A percentile compares a stretch with the other conserved stretches of the same genome.
phyloP scores from a whole-genome alignment of 163 green algal species.

The Coccomyxa subellipsoidea region DNA sequence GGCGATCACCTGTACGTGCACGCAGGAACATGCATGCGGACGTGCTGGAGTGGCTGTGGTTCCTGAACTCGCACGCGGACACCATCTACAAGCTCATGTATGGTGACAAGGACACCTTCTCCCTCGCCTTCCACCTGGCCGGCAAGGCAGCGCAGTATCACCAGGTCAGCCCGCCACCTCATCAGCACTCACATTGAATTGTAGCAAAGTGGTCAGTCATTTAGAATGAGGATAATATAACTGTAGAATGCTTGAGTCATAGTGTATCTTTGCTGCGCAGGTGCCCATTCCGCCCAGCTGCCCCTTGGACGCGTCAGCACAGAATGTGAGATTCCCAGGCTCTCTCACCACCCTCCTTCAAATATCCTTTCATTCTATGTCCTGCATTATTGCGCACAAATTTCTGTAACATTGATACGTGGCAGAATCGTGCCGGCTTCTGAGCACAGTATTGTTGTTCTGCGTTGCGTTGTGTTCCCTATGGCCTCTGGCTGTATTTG shows the following conservation, averaged over 20 bases:
- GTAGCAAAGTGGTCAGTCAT: too few relatives aligned
- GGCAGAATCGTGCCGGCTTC: too few relatives aligned
- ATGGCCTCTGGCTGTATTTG: too few relatives aligned
- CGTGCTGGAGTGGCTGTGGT: constrained; percentile 50
- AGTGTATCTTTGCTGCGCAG: not conserved
- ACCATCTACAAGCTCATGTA: constrained; percentile 36
- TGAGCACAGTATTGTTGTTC: too few relatives aligned
- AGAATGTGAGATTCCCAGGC: not conserved
- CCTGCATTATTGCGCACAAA: too few relatives aligned
- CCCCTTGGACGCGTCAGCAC: not conserved
- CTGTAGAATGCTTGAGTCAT: not conserved
- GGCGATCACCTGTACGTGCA: not conserved
- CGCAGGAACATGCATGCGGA: constrained; percentile 33
- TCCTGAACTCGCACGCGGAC: constrained; percentile 40
- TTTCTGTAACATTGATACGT: too few relatives aligned
- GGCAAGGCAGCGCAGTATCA: constrained; percentile 32
- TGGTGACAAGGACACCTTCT: constrained; percentile 62
- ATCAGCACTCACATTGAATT: too few relatives aligned
- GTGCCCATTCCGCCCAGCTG: not conserved
- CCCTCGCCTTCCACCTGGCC: constrained; percentile 42
- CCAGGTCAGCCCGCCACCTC: constrained; percentile 26
- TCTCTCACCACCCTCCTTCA: too few relatives aligned
- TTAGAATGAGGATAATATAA: too few relatives aligned
- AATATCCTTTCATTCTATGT: too few relatives aligned
- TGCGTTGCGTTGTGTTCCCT: too few relatives aligned